phyloP scores from a whole-genome alignment of 2,329 filamentous ascomycete genomes.

The Fonsecaea pedrosoi region DNA sequence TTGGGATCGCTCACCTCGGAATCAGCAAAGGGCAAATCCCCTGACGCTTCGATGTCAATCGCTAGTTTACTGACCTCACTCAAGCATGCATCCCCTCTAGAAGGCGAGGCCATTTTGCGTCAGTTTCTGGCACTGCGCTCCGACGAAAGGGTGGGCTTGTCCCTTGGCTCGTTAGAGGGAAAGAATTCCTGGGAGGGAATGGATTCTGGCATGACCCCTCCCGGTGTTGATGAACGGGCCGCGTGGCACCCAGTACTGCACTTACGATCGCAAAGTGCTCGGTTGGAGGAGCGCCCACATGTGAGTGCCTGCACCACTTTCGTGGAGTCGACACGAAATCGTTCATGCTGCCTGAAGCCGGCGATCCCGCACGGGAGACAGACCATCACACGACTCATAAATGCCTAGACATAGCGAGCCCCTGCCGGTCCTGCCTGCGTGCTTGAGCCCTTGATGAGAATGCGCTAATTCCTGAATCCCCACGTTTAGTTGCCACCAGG shows the following conservation, averaged over 20 bases:
- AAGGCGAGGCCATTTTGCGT: conserved; percentile 28
- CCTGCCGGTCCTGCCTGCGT: too few species aligned
- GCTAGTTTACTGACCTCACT: conserved; percentile 18
- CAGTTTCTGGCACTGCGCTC: conserved; percentile 16
- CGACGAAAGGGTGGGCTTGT: conserved; percentile 7
- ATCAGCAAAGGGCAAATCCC: conserved; percentile 6
- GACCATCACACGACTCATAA: background rate
- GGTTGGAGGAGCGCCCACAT: background rate
- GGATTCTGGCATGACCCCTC: background rate
- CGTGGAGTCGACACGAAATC: background rate
- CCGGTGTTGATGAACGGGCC: conserved; percentile 22
- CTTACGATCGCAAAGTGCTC: conserved; percentile 18
- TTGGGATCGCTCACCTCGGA: background rate
- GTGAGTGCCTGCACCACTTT: conserved; percentile 4
- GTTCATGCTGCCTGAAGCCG: background rate
- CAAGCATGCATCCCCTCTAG: conserved; percentile 6
- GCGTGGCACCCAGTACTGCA: conserved; percentile 32
- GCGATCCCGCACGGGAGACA: background rate
- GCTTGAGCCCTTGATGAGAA: background rate
- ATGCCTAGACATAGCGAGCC: too few species aligned
- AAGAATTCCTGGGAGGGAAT: conserved; percentile 11
- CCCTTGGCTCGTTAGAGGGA: conserved; percentile 2
- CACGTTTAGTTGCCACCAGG: background rate
- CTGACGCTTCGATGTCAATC: background rate
- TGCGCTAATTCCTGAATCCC: background rate